Evolutionary conservation across 345 rosid genomes (phyloP).

Genomic region (Aegle marmelos): DNA sequence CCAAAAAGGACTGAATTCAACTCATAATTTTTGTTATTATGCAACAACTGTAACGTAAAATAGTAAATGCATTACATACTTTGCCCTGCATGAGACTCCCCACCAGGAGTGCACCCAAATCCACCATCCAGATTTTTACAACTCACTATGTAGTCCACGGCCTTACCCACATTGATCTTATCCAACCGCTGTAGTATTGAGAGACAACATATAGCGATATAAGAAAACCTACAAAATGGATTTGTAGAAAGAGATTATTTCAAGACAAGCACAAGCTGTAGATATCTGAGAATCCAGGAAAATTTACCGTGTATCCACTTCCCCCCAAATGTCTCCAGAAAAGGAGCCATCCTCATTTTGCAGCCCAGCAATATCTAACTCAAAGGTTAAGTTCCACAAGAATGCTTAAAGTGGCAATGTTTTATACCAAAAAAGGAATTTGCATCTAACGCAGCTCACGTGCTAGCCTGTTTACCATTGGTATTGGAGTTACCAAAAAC

Average conservation of each 20-base stretch:
- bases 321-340: constrained; percentile 95
- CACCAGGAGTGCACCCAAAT: constrained; percentile 93
- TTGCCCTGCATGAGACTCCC: constrained; percentile 94
- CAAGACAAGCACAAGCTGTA: not conserved
- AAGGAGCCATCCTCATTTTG: constrained; percentile 97
- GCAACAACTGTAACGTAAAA: not conserved
- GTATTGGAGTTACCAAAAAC: not conserved
- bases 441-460: not conserved
- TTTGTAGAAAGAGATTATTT: constrained; percentile 7
- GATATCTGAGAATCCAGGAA: constrained; percentile 3
- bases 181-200: constrained; percentile 58
- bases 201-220: constrained; percentile 81
- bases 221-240: constrained; percentile 65
- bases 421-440: not conserved
- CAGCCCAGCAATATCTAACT: constrained; percentile 63
- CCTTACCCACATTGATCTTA: constrained; percentile 70
- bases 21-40: not conserved
- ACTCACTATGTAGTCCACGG: constrained; percentile 71
- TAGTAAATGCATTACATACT: constrained; percentile 44
- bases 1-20: not conserved
- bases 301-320: constrained; percentile 79
- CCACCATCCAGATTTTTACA: constrained; percentile 97
- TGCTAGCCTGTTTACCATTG: not conserved
- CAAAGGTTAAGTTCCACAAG: constrained; percentile 30
- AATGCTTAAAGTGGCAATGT: not conserved